phyloP scores from a whole-genome alignment of 495 filamentous ascomycete species.

The Aspergillus bertholletiae region DNA sequence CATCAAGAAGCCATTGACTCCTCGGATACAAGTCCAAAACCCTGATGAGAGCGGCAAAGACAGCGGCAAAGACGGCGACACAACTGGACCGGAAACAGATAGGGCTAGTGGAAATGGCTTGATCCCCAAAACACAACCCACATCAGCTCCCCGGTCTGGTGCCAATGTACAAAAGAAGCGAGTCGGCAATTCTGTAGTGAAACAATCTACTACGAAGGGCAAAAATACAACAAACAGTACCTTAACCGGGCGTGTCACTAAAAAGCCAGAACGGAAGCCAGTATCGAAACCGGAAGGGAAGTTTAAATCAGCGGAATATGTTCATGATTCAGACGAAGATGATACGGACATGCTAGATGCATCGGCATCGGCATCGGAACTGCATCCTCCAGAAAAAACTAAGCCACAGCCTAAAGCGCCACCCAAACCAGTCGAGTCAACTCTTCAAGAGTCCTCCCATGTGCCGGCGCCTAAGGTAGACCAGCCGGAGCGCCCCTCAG shows the following conservation, averaged over 20 bases:
- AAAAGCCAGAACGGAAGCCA: conserved; percentile 49
- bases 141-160: conserved; percentile 52
- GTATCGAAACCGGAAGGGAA: conserved; percentile 40
- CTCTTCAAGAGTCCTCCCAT: conserved; percentile 13
- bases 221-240: conserved; percentile 48
- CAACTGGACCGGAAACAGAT: conserved; percentile 53
- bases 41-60: conserved; percentile 47
- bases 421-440: conserved; percentile 14
- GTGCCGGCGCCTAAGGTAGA: conserved; percentile 17
- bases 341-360: conserved; percentile 50
- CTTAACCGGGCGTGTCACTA: conserved; percentile 48
- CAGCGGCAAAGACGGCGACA: conserved; percentile 32
- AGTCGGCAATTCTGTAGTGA: conserved; percentile 50
- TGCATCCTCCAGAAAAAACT: conserved; percentile 27
- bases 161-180: conserved; percentile 56
- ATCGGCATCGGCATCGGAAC: conserved; percentile 24
- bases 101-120: conserved; percentile 38
- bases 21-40: conserved; percentile 56
- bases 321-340: conserved; percentile 74
- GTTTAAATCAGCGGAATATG: conserved; percentile 70
- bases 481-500: conserved; percentile 2
- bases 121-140: conserved; percentile 45
- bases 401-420: conserved; percentile 15
- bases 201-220: conserved; percentile 55
- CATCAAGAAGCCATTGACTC: conserved; percentile 47